Conservation (phyloP, 2,329 filamentous ascomycete species). For the Talaromyces atroroseus region DNA sequence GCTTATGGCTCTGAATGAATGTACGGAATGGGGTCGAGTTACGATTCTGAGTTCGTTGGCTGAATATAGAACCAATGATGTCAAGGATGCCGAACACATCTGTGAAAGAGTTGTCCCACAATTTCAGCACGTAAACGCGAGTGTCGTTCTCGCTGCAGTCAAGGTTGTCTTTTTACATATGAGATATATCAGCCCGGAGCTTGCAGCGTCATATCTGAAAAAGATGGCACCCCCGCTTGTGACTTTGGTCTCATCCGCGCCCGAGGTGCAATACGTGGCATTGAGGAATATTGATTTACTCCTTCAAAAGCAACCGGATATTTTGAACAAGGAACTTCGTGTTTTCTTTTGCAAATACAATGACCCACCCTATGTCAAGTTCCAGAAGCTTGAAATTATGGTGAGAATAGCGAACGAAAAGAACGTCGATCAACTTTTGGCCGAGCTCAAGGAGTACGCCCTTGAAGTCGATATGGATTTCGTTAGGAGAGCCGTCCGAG, state of each 20-base stretch:
- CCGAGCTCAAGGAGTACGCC: conserved; percentile 94
- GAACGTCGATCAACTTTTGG: conserved; percentile 90
- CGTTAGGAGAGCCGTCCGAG: conserved; percentile 85
- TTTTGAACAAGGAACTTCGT: conserved; percentile 91
- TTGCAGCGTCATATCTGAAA: conserved; percentile 81
- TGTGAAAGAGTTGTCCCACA: conserved; percentile 94
- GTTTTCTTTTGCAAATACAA: conserved; percentile 99
- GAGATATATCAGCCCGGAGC: conserved; percentile 71
- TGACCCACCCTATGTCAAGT: conserved; percentile 93
- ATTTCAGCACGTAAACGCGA: conserved; percentile 97
- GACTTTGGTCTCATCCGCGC: conserved; percentile 88
- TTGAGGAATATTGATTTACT: conserved; percentile 93
- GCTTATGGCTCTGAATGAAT: conserved; percentile 93
- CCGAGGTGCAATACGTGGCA: conserved; percentile 97
- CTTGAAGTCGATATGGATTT: conserved; percentile 99
- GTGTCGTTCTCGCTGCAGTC: conserved; percentile 93
- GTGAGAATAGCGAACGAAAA: conserved; percentile 96
- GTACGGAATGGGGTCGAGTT: conserved; percentile 95
- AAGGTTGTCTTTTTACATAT: conserved; percentile 98
- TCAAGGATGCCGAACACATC: conserved; percentile 96
- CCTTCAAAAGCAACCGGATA: conserved; percentile 91
- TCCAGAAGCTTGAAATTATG: conserved; percentile 98
- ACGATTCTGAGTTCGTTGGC: conserved; percentile 87
- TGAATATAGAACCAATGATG: conserved; percentile 77
- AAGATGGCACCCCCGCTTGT: conserved; percentile 98